phyloP scores from a whole-genome alignment of 2,329 filamentous ascomycete genomes.

The Fusarium odoratissimum region DNA sequence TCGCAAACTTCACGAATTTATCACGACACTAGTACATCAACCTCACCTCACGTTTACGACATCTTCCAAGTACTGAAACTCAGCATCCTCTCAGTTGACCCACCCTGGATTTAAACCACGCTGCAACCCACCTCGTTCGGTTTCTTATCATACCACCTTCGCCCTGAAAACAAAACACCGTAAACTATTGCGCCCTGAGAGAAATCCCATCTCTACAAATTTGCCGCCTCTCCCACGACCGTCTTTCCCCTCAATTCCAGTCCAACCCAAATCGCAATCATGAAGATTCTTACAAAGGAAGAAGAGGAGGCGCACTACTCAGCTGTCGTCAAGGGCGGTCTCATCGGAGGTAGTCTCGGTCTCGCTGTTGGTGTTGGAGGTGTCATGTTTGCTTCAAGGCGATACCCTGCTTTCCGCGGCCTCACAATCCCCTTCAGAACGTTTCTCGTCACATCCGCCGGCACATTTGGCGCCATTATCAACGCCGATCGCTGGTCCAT shows the following conservation, averaged over 20 bases:
- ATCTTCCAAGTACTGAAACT: conserved; percentile 6
- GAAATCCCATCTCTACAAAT: conserved; percentile 14
- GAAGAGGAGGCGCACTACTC: conserved; percentile 89
- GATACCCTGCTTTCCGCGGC: conserved; percentile 81
- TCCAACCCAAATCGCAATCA: conserved; percentile 57
- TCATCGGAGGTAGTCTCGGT: conserved; percentile 77
- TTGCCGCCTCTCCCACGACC: background rate
- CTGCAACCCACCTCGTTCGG: conserved; percentile 31
- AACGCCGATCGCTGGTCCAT: conserved; percentile 78
- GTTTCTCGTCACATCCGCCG: conserved; percentile 85
- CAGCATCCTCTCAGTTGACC: conserved; percentile 20
- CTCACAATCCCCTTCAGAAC: conserved; percentile 91
- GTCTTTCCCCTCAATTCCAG: background rate
- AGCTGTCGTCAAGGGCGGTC: conserved; percentile 82
- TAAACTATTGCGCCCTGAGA: conserved; percentile 1
- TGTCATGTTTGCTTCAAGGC: conserved; percentile 73
- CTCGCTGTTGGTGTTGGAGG: conserved; percentile 73
- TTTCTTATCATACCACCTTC: conserved; percentile 37
- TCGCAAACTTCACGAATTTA: background rate
- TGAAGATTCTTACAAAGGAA: conserved; percentile 97
- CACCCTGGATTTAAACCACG: conserved; percentile 37
- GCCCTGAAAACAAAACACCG: conserved; percentile 17
- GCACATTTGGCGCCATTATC: conserved; percentile 90
- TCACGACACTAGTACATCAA: background rate
- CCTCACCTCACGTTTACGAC: conserved; percentile 5